phyloP scores from a whole-genome alignment of 2,329 filamentous ascomycete species.

The Metarhizium humberi region DNA sequence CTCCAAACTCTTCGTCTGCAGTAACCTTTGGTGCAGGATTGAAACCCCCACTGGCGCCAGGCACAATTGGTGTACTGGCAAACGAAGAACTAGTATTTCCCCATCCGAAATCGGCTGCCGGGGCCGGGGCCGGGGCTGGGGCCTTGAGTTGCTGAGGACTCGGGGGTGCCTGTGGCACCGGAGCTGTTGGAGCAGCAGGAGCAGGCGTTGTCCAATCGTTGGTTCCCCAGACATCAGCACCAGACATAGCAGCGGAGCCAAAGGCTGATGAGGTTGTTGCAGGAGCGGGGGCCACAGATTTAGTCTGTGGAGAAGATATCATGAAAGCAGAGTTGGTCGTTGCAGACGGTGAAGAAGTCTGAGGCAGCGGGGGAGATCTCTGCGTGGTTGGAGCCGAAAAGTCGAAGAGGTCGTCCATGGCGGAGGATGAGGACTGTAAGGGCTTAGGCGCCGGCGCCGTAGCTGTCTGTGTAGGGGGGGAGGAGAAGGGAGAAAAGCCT shows the following conservation, averaged over 20 bases:
- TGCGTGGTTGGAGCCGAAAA: constrained; percentile 48
- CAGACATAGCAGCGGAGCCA: constrained; percentile 31
- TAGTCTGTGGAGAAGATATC: constrained; percentile 48
- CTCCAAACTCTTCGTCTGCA: constrained; percentile 91
- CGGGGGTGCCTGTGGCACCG: constrained; percentile 36
- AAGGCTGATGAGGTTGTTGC: constrained; percentile 23
- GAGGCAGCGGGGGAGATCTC: constrained; percentile 33
- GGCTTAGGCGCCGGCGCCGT: constrained; percentile 28
- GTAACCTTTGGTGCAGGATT: constrained; percentile 58
- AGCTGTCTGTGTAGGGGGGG: constrained; percentile 25
- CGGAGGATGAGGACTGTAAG: constrained; percentile 39
- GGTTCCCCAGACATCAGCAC: constrained; percentile 72
- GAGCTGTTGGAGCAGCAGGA: constrained; percentile 22
- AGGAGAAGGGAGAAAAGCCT: constrained; percentile 53
- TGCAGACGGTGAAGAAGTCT: constrained; percentile 29
- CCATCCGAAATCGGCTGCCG: constrained; percentile 55
- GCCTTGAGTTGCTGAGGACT: constrained; percentile 38
- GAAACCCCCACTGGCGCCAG: constrained; percentile 56
- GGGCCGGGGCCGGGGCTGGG: constrained; percentile 8
- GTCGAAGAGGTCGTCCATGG: constrained; percentile 75
- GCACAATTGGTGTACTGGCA: constrained; percentile 50
- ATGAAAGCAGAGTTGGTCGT: constrained; percentile 66
- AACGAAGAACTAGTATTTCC: constrained; percentile 37
- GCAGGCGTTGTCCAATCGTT: constrained; percentile 64
- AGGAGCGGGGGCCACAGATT: constrained; percentile 32